Evolutionary conservation across 2,329 filamentous ascomycete genomes (phyloP), one percentile per base, ranked within the genome.

Genomic region (Fusarium tanahbumbuense): DNA sequence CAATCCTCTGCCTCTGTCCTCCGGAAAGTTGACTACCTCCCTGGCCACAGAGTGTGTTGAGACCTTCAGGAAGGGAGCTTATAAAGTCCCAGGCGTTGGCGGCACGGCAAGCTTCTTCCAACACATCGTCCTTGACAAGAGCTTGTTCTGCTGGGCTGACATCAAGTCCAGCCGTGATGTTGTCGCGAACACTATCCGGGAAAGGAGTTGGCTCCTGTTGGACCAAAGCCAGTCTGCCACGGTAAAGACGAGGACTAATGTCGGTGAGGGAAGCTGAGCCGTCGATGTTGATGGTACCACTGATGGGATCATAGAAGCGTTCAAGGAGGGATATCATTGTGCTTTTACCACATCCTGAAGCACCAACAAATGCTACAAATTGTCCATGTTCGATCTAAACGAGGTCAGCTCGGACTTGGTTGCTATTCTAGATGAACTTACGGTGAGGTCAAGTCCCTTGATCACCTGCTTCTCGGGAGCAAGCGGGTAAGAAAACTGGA

Each of bases 101-200:
- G 56, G 84, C 81, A 27, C 78, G 77, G 12, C 48, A 52, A 34
- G 32, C 48, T 60, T 83, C 84, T 12, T 85, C 85, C 18, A 79
- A 73, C 34, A 81, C 75, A 8, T 86, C 81, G 23, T 78, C 74
- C 8, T 76, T 75, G 44, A 74, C 59, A 4, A 62, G 64, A 1
- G 64, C 54, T 16, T 30, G 20, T 11, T 44, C 50, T 0, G 13
- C 25, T 6, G n/a, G 18, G 12, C n/a, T n/a, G 12, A 22, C 60
- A 25, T 72, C 71, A 8, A 73, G 41, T 6, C 73, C 70, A 8
- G 72, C 63, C 5, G 67, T 53, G 44, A 98, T 97, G 73, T 96
- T 96, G 75, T 95, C 92, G 3, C 91, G 91, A 69, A 95, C 91
- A 0, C 90, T 91, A n/a, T 92, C 92, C 3, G 91, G 93, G 79